These are phyloP conservation scores for Ormosia semicastrata DNA, from an alignment of 306 rosid species.

Conservation along the genomic window DNA sequence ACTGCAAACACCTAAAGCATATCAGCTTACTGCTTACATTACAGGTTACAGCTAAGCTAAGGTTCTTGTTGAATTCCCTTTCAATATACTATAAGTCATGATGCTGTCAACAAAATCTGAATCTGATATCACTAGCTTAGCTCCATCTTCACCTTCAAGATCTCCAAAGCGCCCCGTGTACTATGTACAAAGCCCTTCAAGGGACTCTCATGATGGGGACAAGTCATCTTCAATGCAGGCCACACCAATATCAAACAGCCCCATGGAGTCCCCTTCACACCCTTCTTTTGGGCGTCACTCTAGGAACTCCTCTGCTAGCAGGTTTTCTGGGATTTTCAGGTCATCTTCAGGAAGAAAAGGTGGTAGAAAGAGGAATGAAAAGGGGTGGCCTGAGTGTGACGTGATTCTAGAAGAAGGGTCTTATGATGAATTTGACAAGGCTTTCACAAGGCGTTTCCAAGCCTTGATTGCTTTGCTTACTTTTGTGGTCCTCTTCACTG, in stretches of 20 bases:
- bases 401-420: constrained; percentile 90
- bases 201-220: constrained; percentile 93
- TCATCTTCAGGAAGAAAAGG: constrained; percentile 86
- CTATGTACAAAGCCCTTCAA: constrained; percentile 92
- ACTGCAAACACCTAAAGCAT: not conserved
- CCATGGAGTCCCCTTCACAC: constrained; percentile 94
- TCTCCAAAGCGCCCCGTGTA: constrained; percentile 79
- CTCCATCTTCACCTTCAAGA: constrained; percentile 91
- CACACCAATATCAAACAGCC: constrained; percentile 90
- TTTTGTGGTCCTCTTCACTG: constrained; percentile 63
- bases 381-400: constrained; percentile 99
- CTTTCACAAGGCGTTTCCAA: constrained; percentile 58
- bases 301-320: constrained; percentile 83
- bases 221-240: constrained; percentile 88
- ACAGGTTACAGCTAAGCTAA: not conserved
- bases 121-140: constrained; percentile 88
- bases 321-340: constrained; percentile 88
- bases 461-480: constrained; percentile 61
- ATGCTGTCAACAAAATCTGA: constrained; percentile 80
- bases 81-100: not conserved
- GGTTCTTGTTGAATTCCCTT: not conserved
- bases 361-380: constrained; percentile 67
- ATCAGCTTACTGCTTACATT: not conserved
- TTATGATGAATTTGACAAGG: constrained; percentile 66
- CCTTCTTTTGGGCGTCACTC: constrained; percentile 93